These are phyloP conservation scores for Extremus antarcticus DNA, from an alignment of 495 filamentous ascomycete genomes.

Conservation along the genomic window DNA sequence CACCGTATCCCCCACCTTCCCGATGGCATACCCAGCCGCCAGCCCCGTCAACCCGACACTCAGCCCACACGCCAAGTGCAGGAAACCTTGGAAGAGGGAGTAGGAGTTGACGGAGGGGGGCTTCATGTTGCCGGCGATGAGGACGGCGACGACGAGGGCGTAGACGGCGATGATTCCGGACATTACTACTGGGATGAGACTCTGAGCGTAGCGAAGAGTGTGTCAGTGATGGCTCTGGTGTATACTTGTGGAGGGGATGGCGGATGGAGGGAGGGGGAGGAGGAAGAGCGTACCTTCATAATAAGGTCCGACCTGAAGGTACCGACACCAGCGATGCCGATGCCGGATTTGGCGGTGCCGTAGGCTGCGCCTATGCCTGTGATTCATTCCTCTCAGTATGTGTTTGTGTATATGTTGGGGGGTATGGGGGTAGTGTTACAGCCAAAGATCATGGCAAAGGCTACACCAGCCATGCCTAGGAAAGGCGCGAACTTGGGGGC, in stretches of 20 bases:
- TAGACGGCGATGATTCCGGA: conserved; percentile 99
- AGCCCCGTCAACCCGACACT: conserved; percentile 84
- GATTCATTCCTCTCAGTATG: conserved; percentile 1
- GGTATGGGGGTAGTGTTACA: conserved; percentile 44
- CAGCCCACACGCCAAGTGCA: conserved; percentile 86
- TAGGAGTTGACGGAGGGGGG: conserved; percentile 54
- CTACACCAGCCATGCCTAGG: conserved; percentile 91
- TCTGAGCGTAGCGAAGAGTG: conserved; percentile 45
- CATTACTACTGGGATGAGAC: conserved; percentile 95
- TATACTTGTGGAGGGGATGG: no score
- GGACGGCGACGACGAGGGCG: conserved; percentile 86
- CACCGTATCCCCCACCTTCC: conserved; percentile 83
- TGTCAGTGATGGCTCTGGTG: background rate
- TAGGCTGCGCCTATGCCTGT: conserved; percentile 87
- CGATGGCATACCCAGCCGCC: conserved; percentile 95
- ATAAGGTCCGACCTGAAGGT: conserved; percentile 89
- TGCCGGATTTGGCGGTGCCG: conserved; percentile 92
- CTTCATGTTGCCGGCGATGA: conserved; percentile 75
- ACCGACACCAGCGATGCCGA: conserved; percentile 89
- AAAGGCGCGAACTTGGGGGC: conserved; percentile 92
- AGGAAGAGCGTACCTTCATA: conserved; percentile 81
- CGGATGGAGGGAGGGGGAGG: background rate
- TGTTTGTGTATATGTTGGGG: conserved; percentile 5
- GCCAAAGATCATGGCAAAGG: conserved; percentile 83
- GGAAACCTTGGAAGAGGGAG: conserved; percentile 79